A percentile compares a stretch with the other conserved stretches of the same genome.
phyloP scores from a whole-genome alignment of 176 grass and related monocot species.

The Phragmites australis region DNA sequence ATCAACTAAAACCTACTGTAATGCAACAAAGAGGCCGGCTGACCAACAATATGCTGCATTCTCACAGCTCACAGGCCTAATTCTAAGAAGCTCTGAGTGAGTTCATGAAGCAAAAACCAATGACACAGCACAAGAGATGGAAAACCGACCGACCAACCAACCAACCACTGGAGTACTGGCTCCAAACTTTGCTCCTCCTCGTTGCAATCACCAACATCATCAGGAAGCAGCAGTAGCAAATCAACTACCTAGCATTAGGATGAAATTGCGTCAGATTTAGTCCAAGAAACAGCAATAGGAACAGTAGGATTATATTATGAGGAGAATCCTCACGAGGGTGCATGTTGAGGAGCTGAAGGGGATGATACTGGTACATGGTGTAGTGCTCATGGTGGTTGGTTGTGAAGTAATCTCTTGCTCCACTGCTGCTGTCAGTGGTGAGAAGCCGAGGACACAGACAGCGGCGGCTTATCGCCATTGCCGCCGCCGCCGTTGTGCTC shows the following conservation, averaged over 20 bases:
- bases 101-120: slow-evolving; percentile 68
- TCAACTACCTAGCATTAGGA: slow-evolving; percentile 7
- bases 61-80: slow-evolving; percentile 48
- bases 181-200: slow-evolving; percentile 33
- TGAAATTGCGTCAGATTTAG: not conserved
- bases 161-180: slow-evolving; percentile 12
- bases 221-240: not conserved
- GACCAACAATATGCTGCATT: slow-evolving; percentile 32
- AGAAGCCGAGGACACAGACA: slow-evolving; percentile 76
- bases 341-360: slow-evolving; percentile 34
- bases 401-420: slow-evolving; percentile 43
- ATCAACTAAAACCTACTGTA: slow-evolving; percentile 54
- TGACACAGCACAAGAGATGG: slow-evolving; percentile 44
- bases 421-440: slow-evolving; percentile 65
- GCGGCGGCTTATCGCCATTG: slow-evolving; percentile 67
- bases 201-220: not conserved
- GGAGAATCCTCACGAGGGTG: slow-evolving; percentile 39
- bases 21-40: slow-evolving; percentile 43
- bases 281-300: not conserved
- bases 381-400: slow-evolving; percentile 25
- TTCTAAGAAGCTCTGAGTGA: slow-evolving; percentile 37
- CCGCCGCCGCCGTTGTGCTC: slow-evolving; percentile 65
- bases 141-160: slow-evolving; percentile 50
- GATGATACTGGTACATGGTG: slow-evolving; percentile 12
- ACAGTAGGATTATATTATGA: slow-evolving; percentile 6